Percentiles rank a stretch among this genome's conserved stretches.
Conservation (phyloP, 768 basidiomycete species). For the Boletus reticuloceps region DNA sequence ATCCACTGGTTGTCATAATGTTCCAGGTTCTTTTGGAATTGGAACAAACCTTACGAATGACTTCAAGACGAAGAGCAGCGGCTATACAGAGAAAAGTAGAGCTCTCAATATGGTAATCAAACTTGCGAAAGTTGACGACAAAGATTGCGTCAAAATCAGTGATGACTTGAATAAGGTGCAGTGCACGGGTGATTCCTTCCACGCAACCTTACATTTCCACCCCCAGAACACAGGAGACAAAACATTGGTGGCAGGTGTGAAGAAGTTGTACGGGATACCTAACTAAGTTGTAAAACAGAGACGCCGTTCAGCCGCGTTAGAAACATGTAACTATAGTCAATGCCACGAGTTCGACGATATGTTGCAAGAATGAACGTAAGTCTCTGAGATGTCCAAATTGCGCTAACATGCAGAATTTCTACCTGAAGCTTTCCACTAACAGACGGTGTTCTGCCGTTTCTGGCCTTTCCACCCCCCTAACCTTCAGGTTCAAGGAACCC, state of each 20-base stretch:
- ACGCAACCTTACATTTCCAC: not conserved
- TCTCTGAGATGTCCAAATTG: no score
- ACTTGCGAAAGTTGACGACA: slow-evolving; percentile 67
- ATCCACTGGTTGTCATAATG: not conserved
- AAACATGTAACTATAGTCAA: not conserved
- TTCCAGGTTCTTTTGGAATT: slow-evolving; percentile 83
- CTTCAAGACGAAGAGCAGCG: slow-evolving; percentile 50
- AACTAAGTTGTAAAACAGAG: not conserved
- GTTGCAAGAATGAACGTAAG: no score
- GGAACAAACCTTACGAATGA: slow-evolving; percentile 94
- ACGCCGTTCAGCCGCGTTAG: not conserved
- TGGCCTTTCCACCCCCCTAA: no score
- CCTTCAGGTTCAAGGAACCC: no score
- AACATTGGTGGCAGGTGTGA: slow-evolving; percentile 57
- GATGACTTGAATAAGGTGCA: slow-evolving; percentile 83
- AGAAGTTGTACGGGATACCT: slow-evolving; percentile 27
- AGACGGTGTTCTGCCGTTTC: no score
- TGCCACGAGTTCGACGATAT: not conserved
- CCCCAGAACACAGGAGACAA: slow-evolving; percentile 68
- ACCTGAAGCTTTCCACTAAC: no score
- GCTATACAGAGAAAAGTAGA: slow-evolving; percentile 61
- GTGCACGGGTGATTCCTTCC: no score
- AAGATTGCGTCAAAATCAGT: slow-evolving; percentile 88
- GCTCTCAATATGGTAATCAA: slow-evolving; percentile 96
- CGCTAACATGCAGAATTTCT: no score